These are phyloP conservation scores for Alternaria triticina DNA, from an alignment of 2,329 filamentous ascomycete species.

Conservation along the genomic window DNA sequence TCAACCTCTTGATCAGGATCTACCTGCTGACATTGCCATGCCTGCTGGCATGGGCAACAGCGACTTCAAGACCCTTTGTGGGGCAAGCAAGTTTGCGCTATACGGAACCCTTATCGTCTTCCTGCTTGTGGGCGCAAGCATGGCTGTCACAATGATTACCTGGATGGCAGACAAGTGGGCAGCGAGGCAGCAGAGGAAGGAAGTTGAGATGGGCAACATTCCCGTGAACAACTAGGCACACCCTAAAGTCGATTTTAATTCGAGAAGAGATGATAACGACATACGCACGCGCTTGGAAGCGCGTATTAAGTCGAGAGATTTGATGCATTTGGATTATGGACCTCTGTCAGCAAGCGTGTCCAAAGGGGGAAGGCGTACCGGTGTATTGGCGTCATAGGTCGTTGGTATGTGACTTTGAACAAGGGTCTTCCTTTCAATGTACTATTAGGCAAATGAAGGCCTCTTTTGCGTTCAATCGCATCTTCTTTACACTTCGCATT, in stretches of 20 bases:
- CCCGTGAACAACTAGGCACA: constrained; percentile 2
- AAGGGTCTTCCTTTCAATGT: constrained; percentile 2
- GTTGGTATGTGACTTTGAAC: not conserved
- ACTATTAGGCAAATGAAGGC: constrained; percentile 4
- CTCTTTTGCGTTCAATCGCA: not conserved
- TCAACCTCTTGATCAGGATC: constrained; percentile 14
- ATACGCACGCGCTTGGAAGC: not conserved
- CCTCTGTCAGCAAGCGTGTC: constrained; percentile 1
- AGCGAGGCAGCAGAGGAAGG: constrained; percentile 41
- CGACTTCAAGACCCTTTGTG: constrained; percentile 49
- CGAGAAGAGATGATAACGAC: not conserved
- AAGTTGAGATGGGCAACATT: constrained; percentile 32
- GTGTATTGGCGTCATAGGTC: constrained; percentile 11
- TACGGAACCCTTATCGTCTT: constrained; percentile 53
- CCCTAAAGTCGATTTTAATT: not conserved
- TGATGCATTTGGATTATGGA: not conserved
- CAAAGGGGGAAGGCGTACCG: constrained; percentile 9
- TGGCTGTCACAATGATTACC: constrained; percentile 41
- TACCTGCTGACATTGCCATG: constrained; percentile 30
- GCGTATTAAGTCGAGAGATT: not conserved
- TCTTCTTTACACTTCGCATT: not conserved
- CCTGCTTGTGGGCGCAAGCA: constrained; percentile 45
- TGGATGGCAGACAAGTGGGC: constrained; percentile 49
- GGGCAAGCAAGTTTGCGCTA: constrained; percentile 54
- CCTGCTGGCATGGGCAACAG: constrained; percentile 41